Conservation (phyloP, 2,329 filamentous ascomycete species). For the Kalmusia sp. region DNA sequence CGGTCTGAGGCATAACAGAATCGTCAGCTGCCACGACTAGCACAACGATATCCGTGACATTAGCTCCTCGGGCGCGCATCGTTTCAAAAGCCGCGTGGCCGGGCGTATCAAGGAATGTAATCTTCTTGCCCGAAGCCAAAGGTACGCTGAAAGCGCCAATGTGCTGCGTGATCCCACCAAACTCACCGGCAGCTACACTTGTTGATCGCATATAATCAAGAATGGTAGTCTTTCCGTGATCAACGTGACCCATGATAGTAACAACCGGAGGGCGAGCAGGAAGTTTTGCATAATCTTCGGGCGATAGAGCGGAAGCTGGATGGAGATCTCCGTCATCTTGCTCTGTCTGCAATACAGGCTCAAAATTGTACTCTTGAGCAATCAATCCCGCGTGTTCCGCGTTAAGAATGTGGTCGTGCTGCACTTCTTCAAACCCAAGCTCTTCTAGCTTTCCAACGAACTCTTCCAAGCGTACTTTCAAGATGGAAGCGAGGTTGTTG, state of each 20-base stretch:
- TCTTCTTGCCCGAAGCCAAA: slow-evolving; percentile 81
- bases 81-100: slow-evolving; percentile 94
- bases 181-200: slow-evolving; percentile 87
- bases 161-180: slow-evolving; percentile 97
- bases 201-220: slow-evolving; percentile 93
- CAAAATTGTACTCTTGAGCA: slow-evolving; percentile 90
- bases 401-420: slow-evolving; percentile 84
- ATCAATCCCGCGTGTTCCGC: slow-evolving; percentile 90
- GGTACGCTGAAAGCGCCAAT: slow-evolving; percentile 96
- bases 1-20: slow-evolving; percentile 94
- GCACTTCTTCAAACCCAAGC: slow-evolving; percentile 90
- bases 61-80: slow-evolving; percentile 94
- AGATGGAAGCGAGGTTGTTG: slow-evolving; percentile 76
- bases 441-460: slow-evolving; percentile 80
- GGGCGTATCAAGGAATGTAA: slow-evolving; percentile 96
- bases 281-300: slow-evolving; percentile 68
- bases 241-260: slow-evolving; percentile 99
- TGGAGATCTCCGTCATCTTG: slow-evolving; percentile 74
- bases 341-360: slow-evolving; percentile 74
- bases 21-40: slow-evolving; percentile 96
- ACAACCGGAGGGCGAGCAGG: slow-evolving; percentile 88
- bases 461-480: slow-evolving; percentile 72
- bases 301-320: slow-evolving; percentile 58
- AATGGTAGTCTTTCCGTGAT: slow-evolving; percentile 97
- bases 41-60: slow-evolving; percentile 96